Base-by-base conservation (phyloP, 2,329 filamentous ascomycete genomes). In the Alternaria arbusti region DNA sequence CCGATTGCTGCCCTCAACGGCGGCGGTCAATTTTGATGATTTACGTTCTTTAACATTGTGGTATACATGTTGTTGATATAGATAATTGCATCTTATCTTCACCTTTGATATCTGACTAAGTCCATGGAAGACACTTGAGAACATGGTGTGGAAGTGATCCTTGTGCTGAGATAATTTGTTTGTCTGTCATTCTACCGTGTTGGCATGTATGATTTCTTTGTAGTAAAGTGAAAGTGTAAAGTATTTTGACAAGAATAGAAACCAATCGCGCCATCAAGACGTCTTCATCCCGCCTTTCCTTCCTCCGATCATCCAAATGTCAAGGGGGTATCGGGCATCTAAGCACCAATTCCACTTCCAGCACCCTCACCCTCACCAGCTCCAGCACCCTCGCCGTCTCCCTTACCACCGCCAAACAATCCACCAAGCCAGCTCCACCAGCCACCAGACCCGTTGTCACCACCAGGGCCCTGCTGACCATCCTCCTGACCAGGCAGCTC, bases 1-100 rank as follows among this genome's bases (percentile, higher is more conserved):
- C 72, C 72, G 70, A 68, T 65, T 55, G 51, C 56, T 64, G 60
- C 72, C 71, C 72, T 75, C 72, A 75, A 75, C 72, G 72, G 72
- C 61, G 61, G 65, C 62, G 58, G 62, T 72, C 69, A 72, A 68
- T 25, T 54, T 60, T 64, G 52, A 36, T 43, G 28, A 47, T 32
- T 44, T 60, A 49, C 44, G 12, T 25, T 61, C 59, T 51, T 51
- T 61, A 28, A 44, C 43, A 23, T 12, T 46, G 11, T 44, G n/a
- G 51, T 9, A 17, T 32, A 20, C 9, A 23, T 26, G 22, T 54
- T 13, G 15, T 25, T 28, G 10, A 44, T 23, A 30, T 59, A 25
- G 17, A 17, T 47, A 28, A 60, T 20, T n/a, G 30, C 20, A n/a
- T 25, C 9, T 15, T 23, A 40, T 52, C 9, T 52, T 36, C 3